These are phyloP conservation scores for Phtheirospermum japonicum DNA, from an alignment of 257 asterid species.

Conservation along the genomic window DNA sequence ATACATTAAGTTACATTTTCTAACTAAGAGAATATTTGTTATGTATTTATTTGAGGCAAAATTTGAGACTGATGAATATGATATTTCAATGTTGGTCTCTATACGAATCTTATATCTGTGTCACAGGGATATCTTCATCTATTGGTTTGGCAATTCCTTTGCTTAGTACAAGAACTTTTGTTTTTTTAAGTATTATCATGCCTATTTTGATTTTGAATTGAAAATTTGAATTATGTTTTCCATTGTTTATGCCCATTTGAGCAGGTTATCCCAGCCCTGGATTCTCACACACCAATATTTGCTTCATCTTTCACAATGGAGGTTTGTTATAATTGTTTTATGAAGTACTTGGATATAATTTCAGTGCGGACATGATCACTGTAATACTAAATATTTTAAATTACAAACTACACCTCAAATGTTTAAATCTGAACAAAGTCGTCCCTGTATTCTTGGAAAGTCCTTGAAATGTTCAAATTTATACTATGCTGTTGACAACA, in stretches of 20 bases:
- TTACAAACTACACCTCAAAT: constrained; percentile 12
- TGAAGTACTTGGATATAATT: constrained; percentile 18
- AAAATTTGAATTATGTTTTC: too few relatives aligned
- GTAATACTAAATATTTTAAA: constrained; percentile 1
- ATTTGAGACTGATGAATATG: constrained; percentile 17
- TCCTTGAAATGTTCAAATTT: constrained; percentile 21
- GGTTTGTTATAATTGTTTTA: constrained; percentile 47
- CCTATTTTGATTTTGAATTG: background rate
- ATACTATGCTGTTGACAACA: constrained; percentile 2
- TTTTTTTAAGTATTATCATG: constrained; percentile 4
- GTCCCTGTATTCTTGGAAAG: constrained; percentile 7
- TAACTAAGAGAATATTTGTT: constrained; percentile 7
- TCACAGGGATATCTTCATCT: constrained; percentile 16
- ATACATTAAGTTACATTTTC: constrained; percentile 3
- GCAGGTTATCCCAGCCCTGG: constrained; percentile 98
- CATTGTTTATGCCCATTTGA: constrained; percentile 25
- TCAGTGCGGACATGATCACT: constrained; percentile 14
- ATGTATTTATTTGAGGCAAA: constrained; percentile 13
- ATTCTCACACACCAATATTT: constrained; percentile 83
- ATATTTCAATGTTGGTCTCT: constrained; percentile 1
- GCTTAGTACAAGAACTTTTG: constrained; percentile 9
- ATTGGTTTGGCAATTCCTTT: constrained; percentile 16
- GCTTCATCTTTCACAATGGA: constrained; percentile 98
- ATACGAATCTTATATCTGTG: background rate
- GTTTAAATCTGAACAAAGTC: constrained; percentile 11